Conservation (phyloP, 2,329 filamentous ascomycete species). For the Endothia cerciana region DNA sequence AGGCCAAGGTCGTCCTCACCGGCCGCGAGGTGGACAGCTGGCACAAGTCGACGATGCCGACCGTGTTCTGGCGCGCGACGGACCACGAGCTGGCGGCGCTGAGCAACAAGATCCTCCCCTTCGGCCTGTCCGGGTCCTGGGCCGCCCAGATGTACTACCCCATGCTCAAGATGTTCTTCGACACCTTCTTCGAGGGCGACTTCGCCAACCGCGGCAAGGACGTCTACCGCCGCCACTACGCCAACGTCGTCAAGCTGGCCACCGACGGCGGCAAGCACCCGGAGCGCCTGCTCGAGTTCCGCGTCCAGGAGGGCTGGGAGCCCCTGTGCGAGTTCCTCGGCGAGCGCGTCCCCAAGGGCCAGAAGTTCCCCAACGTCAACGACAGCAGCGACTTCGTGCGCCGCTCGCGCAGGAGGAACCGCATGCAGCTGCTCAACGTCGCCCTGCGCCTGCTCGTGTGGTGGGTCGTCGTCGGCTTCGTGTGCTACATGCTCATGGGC, state of each 20-base stretch:
- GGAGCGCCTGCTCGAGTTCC: constrained; percentile 33
- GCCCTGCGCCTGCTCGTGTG: constrained; percentile 31
- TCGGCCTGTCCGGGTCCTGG: constrained; percentile 62
- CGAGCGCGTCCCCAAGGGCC: constrained; percentile 29
- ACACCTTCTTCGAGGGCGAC: constrained; percentile 69
- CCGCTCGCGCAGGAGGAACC: constrained; percentile 32
- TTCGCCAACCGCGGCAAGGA: constrained; percentile 68
- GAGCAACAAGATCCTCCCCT: constrained; percentile 37
- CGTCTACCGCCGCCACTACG: constrained; percentile 49
- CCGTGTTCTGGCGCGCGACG: constrained; percentile 68
- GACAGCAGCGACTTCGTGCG: constrained; percentile 31
- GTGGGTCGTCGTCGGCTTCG: constrained; percentile 29
- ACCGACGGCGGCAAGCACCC: constrained; percentile 43
- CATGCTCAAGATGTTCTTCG: constrained; percentile 72
- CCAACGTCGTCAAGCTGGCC: constrained; percentile 38
- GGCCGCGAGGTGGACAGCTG: constrained; percentile 69
- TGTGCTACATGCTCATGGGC: constrained; percentile 30
- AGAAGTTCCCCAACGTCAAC: constrained; percentile 32
- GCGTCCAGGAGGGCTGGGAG: constrained; percentile 30
- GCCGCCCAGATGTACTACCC: constrained; percentile 70
- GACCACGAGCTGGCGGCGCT: constrained; percentile 56
- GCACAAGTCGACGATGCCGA: constrained; percentile 65
- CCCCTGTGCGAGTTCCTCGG: constrained; percentile 30
- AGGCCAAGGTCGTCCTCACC: constrained; percentile 72
- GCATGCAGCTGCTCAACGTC: constrained; percentile 34